Percentiles rank a stretch among this genome's conserved stretches.
Conservation (phyloP, 2,329 filamentous ascomycete species). For the Ilyonectria destructans region DNA sequence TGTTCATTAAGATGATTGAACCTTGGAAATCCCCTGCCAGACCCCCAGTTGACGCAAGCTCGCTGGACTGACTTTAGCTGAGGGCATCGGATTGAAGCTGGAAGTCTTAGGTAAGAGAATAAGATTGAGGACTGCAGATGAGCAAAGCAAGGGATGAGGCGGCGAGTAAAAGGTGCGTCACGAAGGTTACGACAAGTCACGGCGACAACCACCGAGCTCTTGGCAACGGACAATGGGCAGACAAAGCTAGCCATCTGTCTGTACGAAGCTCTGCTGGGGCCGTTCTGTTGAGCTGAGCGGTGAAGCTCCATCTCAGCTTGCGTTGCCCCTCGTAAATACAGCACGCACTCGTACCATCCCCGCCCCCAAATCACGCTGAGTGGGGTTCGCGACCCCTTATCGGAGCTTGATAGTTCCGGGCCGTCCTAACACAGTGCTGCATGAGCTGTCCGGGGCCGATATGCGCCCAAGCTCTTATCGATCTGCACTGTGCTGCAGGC, state of each 20-base stretch:
- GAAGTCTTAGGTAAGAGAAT: background rate
- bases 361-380: slow-evolving; percentile 32
- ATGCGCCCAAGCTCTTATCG: slow-evolving; percentile 41
- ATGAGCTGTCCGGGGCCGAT: background rate
- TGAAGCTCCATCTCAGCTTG: slow-evolving; percentile 24
- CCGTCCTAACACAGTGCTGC: slow-evolving; percentile 25
- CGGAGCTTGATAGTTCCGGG: slow-evolving; percentile 40
- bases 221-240: slow-evolving; percentile 26
- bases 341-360: slow-evolving; percentile 38
- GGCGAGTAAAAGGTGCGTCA: background rate
- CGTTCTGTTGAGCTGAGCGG: slow-evolving; percentile 12
- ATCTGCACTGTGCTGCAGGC: slow-evolving; percentile 44
- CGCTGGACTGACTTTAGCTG: background rate
- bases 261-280: background rate
- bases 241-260: slow-evolving; percentile 9
- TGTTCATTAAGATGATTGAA: background rate
- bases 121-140: background rate
- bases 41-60: background rate
- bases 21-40: background rate
- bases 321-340: slow-evolving; percentile 7
- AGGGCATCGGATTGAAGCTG: background rate
- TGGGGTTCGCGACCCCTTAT: slow-evolving; percentile 39
- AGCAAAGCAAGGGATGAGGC: background rate
- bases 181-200: slow-evolving; percentile 1
- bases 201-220: background rate